A percentile compares a stretch with the other conserved stretches of the same genome.
Conservation (phyloP, 257 asterid species). For the Catharanthus roseus region DNA sequence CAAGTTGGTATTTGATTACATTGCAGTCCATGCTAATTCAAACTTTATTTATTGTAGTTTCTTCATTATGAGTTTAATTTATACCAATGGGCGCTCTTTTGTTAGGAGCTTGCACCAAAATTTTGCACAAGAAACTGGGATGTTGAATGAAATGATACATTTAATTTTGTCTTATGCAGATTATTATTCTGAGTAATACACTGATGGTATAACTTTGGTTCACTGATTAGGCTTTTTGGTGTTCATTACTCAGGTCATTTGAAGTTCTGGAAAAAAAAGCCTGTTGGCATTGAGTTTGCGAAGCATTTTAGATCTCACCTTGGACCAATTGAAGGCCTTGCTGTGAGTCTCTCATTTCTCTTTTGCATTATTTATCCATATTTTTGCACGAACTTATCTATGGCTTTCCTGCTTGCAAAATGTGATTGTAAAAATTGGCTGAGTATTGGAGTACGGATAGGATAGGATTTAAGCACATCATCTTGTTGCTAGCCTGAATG, state of each 20-base stretch:
- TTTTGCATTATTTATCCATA: not conserved
- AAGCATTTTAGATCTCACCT: conserved; percentile 98
- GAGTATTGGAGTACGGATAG: not conserved
- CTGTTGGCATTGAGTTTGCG: conserved; percentile 85
- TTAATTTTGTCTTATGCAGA: not conserved
- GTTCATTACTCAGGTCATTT: conserved; percentile 61
- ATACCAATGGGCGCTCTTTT: not conserved
- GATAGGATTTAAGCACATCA: not conserved
- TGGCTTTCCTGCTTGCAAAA: not conserved
- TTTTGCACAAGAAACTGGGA: not conserved
- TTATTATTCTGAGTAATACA: not conserved
- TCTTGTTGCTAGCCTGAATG: not conserved
- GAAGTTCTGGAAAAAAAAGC: conserved; percentile 95
- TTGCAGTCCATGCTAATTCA: not conserved
- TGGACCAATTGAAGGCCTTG: conserved; percentile 95
- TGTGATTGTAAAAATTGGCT: not conserved
- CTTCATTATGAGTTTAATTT: not conserved
- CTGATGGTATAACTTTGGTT: not conserved
- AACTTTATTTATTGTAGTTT: not conserved
- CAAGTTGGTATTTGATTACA: not conserved
- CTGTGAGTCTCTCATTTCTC: conserved; percentile 48
- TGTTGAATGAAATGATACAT: not conserved
- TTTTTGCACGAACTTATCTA: not conserved
- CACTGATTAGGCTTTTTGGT: conserved; percentile 3
- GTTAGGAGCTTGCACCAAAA: not conserved